phyloP scores from a whole-genome alignment of 805 yeast species.

The Metschnikowia henanensis region DNA sequence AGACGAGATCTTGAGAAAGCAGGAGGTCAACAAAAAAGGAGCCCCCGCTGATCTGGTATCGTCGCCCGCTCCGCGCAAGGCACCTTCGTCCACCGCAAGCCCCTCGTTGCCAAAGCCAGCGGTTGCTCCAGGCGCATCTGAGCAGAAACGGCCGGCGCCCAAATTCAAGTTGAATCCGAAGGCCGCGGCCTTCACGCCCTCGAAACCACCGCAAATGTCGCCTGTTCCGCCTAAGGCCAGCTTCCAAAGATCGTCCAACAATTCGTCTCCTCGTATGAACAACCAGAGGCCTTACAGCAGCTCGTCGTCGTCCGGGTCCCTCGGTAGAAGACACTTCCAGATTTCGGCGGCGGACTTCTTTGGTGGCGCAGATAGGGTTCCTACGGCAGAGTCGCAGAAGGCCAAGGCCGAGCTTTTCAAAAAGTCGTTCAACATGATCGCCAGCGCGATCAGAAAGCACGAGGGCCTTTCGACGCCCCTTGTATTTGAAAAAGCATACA shows the following conservation, averaged over 20 bases:
- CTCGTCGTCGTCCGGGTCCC: slow-evolving; percentile 16
- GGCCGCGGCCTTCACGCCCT: slow-evolving; percentile 65
- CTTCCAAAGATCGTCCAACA: slow-evolving; percentile 26
- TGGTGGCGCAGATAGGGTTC: slow-evolving; percentile 39
- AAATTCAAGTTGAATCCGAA: slow-evolving; percentile 70
- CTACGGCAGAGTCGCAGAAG: slow-evolving; percentile 37
- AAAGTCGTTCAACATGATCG: slow-evolving; percentile 52
- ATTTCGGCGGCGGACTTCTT: slow-evolving; percentile 43
- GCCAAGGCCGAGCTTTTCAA: slow-evolving; percentile 38
- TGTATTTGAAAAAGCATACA: slow-evolving; percentile 60
- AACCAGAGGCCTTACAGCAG: slow-evolving; percentile 32
- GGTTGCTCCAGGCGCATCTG: slow-evolving; percentile 1
- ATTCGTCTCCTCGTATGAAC: slow-evolving; percentile 35
- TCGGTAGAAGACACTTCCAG: slow-evolving; percentile 32
- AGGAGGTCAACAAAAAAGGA: slow-evolving; percentile 14
- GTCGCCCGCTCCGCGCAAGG: slow-evolving; percentile 8
- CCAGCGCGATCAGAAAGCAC: slow-evolving; percentile 40
- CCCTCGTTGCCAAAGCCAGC: slow-evolving; percentile 9
- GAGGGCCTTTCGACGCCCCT: slow-evolving; percentile 23
- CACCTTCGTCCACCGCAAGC: slow-evolving; percentile 10
- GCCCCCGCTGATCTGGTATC: slow-evolving; percentile 8
- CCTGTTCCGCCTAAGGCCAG: slow-evolving; percentile 29
- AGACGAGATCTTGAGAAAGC: slow-evolving; percentile 53
- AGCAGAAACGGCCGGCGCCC: slow-evolving; percentile 27
- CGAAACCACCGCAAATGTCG: slow-evolving; percentile 26